Base-by-base conservation (phyloP, 2,329 filamentous ascomycete species). In the Cladorrhinum sp. region DNA sequence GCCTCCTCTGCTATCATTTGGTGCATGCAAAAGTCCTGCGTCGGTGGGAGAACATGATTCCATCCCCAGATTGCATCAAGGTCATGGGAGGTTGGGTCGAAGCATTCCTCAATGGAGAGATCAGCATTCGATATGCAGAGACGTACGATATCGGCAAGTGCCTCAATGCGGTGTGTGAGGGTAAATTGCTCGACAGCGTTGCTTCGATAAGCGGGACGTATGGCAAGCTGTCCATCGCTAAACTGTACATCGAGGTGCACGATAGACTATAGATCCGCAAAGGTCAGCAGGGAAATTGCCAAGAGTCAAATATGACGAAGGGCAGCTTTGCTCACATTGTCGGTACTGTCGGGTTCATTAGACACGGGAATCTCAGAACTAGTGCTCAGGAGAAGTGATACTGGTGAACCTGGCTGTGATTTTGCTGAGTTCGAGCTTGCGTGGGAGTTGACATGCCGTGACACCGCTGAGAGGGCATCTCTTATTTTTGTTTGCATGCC, bases 41-140 rank as follows among this genome's bases (percentile, higher is more conserved):
- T 73, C 0, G 74, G 72, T 1, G 80, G 79, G 2, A 81, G 67
- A 1, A 64, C 68, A 46, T 70, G 52, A n/a, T 68, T 64, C 49
- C 73, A 72, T 55, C 69, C 64, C 80, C 80, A 82, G 56, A 83
- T 71, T 61, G 78, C 75, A 20, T 76, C 71, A 23, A 82, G 68
- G 61, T 81, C 76, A 23, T 73, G 54, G 16, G 75, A 67, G 64
- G 21, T 77, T n/a, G n/a, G n/a, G n/a, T n/a, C n/a, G n/a, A n/a
- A n/a, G n/a, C n/a, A n/a, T n/a, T n/a, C n/a, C n/a, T n/a, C n/a
- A n/a, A n/a, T n/a, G n/a, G n/a, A n/a, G n/a, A n/a, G n/a, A n/a
- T n/a, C n/a, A n/a, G n/a, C n/a, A n/a, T n/a, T n/a, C n/a, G n/a
- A n/a, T n/a, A n/a, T 61, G 60, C 72, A 76, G 16, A 72, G 57